Conservation (phyloP, 371 early-diverging fungal genomes). For the Apophysomyces ossiformis region DNA sequence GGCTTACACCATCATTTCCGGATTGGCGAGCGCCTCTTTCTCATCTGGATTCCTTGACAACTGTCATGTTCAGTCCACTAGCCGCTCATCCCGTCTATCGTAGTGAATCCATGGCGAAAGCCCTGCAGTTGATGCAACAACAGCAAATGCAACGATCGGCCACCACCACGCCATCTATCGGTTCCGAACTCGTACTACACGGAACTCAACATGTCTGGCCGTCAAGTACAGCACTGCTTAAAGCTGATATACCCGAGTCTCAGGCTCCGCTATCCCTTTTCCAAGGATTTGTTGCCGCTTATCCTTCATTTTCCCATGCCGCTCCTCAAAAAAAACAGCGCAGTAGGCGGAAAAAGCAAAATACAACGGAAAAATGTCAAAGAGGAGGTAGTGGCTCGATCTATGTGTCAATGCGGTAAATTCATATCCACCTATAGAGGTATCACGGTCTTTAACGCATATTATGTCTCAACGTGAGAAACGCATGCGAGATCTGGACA, state of each 20-base stretch:
- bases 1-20: constrained; percentile 36
- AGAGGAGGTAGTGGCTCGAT: constrained; percentile 27
- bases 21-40: constrained; percentile 39
- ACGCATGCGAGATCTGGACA: constrained; percentile 54
- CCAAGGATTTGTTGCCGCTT: constrained; percentile 66
- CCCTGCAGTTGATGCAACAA: constrained; percentile 51
- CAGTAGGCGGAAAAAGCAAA: constrained; percentile 47
- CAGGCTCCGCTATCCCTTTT: constrained; percentile 59
- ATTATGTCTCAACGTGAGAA: constrained; percentile 58
- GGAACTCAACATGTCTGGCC: constrained; percentile 40
- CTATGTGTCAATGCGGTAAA: neutral
- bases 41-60: constrained; percentile 50
- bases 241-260: constrained; percentile 65
- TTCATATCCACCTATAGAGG: neutral
- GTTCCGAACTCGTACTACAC: constrained; percentile 31
- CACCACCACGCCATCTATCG: constrained; percentile 9
- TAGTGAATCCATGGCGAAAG: constrained; percentile 50
- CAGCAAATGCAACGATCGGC: constrained; percentile 32
- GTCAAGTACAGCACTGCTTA: constrained; percentile 49
- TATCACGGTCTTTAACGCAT: constrained; percentile 29
- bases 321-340: constrained; percentile 30
- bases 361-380: constrained; percentile 31
- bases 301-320: constrained; percentile 49
- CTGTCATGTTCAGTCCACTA: constrained; percentile 55
- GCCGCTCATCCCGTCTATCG: constrained; percentile 53